A percentile compares a stretch with the other conserved stretches of the same genome.
These are phyloP conservation scores for Inga leiocalycina DNA, from an alignment of 306 rosid genomes.

Conservation along the genomic window DNA sequence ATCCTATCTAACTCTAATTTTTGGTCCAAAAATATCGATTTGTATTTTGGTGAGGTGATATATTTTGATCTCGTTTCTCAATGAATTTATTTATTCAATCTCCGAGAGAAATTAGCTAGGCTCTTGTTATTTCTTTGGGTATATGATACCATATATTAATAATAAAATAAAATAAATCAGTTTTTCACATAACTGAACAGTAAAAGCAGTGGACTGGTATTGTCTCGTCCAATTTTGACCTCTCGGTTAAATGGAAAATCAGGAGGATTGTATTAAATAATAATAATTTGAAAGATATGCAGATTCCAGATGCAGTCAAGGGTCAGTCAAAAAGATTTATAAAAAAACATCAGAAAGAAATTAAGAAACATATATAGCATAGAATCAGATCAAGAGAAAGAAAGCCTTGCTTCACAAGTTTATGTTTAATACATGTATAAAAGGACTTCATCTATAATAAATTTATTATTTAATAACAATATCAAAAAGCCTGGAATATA, in stretches of 20 bases:
- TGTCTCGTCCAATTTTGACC: background rate
- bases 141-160: too few species aligned
- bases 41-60: background rate
- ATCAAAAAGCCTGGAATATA: background rate
- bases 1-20: background rate
- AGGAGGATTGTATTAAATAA: background rate
- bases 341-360: background rate
- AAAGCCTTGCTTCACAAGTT: conserved; percentile 6
- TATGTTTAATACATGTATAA: background rate
- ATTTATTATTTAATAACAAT: background rate
- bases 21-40: background rate
- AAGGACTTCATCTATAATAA: background rate
- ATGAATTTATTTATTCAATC: background rate
- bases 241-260: background rate
- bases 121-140: background rate
- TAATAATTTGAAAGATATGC: background rate
- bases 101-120: background rate
- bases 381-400: conserved; percentile 5
- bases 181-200: background rate
- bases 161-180: too few species aligned
- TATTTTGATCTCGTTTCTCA: background rate
- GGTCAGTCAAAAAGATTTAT: background rate
- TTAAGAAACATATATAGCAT: too few species aligned
- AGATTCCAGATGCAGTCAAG: background rate
- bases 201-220: background rate